Percentiles rank a stretch among this genome's conserved stretches.
Conservation (phyloP, 306 rosid species). For the Canavalia gladiata region DNA sequence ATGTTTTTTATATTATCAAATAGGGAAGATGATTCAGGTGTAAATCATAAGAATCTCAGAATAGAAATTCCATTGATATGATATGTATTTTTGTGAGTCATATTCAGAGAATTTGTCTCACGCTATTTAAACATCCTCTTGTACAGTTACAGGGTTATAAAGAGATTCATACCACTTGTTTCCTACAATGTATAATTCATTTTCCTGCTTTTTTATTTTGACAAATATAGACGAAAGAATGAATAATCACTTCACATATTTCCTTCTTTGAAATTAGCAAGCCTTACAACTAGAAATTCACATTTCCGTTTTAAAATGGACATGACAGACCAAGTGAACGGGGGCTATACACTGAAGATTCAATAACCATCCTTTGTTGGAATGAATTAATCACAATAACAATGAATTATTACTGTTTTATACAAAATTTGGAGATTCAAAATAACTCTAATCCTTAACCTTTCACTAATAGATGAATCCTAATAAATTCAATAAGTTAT, state of each 20-base stretch:
- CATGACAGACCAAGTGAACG: background rate
- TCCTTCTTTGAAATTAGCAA: slow-evolving; percentile 15
- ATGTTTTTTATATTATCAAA: slow-evolving; percentile 36
- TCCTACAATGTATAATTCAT: slow-evolving; percentile 8
- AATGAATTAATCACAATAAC: no score
- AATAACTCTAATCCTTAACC: no score
- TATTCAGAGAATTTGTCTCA: slow-evolving; percentile 34
- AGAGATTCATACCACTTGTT: slow-evolving; percentile 45
- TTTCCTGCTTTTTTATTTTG: background rate
- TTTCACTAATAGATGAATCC: no score
- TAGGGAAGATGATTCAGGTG: slow-evolving; percentile 38
- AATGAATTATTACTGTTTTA: no score
- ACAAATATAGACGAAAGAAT: slow-evolving; percentile 31
- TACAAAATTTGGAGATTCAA: no score
- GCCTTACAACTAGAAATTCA: slow-evolving; percentile 2
- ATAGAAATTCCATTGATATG: slow-evolving; percentile 36
- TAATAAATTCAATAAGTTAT: no score
- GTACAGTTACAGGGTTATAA: slow-evolving; percentile 52
- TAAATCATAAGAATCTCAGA: slow-evolving; percentile 29
- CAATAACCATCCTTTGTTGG: background rate
- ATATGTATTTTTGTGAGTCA: slow-evolving; percentile 41
- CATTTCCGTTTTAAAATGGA: background rate
- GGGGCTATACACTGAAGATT: slow-evolving; percentile 18
- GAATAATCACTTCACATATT: background rate
- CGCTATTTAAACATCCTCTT: slow-evolving; percentile 41